Base-by-base conservation (phyloP, 2,329 filamentous ascomycete genomes). In the Talaromyces sp. region DNA sequence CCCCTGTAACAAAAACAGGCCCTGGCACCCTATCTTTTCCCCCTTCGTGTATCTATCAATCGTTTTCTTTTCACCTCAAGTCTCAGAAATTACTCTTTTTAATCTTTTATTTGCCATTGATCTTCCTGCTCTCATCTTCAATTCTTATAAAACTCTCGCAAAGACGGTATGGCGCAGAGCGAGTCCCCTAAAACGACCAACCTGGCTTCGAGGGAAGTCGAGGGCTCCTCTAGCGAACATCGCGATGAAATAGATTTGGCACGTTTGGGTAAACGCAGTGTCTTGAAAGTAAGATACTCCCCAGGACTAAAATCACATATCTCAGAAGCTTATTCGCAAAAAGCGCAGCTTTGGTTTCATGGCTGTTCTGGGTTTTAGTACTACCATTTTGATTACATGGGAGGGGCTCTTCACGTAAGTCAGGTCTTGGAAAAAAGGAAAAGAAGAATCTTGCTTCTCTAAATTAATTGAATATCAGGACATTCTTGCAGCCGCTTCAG, bases 311-410 rank as follows among this genome's bases (percentile, higher is more conserved):
- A 19, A 8, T 31, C n/a, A 22, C 5, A 60, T 47, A 24, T 43
- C 31, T 16, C 33, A 11, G 35, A 57, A 11, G 50, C 19, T 56
- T 3, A 52, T 10, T 24, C 13, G 22, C 5, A 4, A 35, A 22
- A 33, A 63, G 61, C 61, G 61, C 37, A 63, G 4, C 8, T 63
- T 57, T 27, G 61, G 61, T n/a, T 56, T 63, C 31, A 48, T 63
- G 61, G 35, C 61, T 3, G 50, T 63, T 13, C 52, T 63, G 8
- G 61, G 61, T 14, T 63, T 63, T 37, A 56, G 37, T n/a, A 43
- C 35, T 10, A 63, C 61, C 9, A 41, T 63, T 9, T 27, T 63
- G 39, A 57, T 63, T 48, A 63, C 61, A 10, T 63, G 61, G 61
- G 61, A 63, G 31, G 61, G 61, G 3, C 47, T 45, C 22, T 57